A percentile compares a stretch with the other conserved stretches of the same genome.
Evolutionary conservation across 345 rosid genomes (phyloP).

Genomic region (Brassica incana): DNA sequence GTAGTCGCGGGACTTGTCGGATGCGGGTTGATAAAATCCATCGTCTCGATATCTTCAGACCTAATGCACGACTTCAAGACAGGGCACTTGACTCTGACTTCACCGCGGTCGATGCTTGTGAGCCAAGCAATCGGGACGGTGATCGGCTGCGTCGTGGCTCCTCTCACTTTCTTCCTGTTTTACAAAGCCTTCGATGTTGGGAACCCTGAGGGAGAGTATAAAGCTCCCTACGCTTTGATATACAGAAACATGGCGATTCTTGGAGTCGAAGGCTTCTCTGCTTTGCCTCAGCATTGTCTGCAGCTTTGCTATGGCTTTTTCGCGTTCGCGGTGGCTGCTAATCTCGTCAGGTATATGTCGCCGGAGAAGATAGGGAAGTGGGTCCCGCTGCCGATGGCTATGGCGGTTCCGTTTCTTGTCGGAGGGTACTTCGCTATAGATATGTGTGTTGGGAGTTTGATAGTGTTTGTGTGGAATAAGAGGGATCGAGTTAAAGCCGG

Average conservation of each 20-base stretch:
- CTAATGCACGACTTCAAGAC: conserved; percentile 60
- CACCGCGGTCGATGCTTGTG: conserved; percentile 54
- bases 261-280: conserved; percentile 58
- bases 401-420: conserved; percentile 56
- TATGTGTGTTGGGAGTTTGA: conserved; percentile 57
- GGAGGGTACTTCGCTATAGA: conserved; percentile 54
- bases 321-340: conserved; percentile 43
- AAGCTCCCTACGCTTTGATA: conserved; percentile 49
- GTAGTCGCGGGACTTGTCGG: conserved; percentile 57
- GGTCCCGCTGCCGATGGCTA: conserved; percentile 52
- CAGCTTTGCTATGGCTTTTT: conserved; percentile 48
- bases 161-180: conserved; percentile 49
- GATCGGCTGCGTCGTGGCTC: conserved; percentile 54
- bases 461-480: conserved; percentile 49
- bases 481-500: conserved; percentile 40
- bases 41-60: conserved; percentile 53
- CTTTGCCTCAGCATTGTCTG: conserved; percentile 51
- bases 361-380: conserved; percentile 42
- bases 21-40: conserved; percentile 56
- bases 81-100: conserved; percentile 51
- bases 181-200: conserved; percentile 55
- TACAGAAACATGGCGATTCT: conserved; percentile 54
- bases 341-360: conserved; percentile 34
- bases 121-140: conserved; percentile 58
- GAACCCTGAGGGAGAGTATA: conserved; percentile 42